Evolutionary conservation across 1,284 basidiomycete genomes (phyloP).

Genomic region (Phellopilus nigrolimitatus): DNA sequence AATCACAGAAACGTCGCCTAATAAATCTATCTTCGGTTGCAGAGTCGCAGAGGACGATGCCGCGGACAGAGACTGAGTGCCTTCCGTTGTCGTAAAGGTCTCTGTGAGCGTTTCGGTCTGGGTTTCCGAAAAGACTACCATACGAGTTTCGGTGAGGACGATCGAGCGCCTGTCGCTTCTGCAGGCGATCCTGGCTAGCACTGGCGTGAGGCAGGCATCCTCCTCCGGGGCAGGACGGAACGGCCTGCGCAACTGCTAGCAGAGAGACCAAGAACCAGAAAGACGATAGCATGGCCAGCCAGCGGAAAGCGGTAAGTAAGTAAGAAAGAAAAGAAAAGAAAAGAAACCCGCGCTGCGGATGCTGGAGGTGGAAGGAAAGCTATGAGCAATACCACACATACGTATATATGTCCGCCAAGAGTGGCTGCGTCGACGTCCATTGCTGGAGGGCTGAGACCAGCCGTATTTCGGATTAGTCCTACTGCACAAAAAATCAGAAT

Average conservation of each 20-base stretch:
- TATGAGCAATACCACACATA: no score
- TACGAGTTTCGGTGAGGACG: constrained; percentile 14
- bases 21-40: constrained; percentile 1
- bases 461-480: no score
- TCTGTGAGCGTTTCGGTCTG: constrained; percentile 13
- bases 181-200: not conserved
- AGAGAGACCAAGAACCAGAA: constrained; percentile 1
- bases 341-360: not conserved
- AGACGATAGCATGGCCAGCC: not conserved
- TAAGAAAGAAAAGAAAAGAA: not conserved
- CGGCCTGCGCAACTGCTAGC: constrained; percentile 3
- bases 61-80: not conserved
- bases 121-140: constrained; percentile 13
- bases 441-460: no score
- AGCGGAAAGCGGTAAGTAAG: not conserved
- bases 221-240: not conserved
- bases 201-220: no score
- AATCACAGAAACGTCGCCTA: not conserved
- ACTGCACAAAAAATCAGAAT: no score
- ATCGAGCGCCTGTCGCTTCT: constrained; percentile 9
- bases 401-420: no score
- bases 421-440: no score
- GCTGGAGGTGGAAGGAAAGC: not conserved
- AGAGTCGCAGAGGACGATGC: not conserved
- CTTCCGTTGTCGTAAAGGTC: constrained; percentile 9